These are phyloP conservation scores for Metschnikowia vanudenii DNA, from an alignment of 805 yeast species.

Conservation along the genomic window DNA sequence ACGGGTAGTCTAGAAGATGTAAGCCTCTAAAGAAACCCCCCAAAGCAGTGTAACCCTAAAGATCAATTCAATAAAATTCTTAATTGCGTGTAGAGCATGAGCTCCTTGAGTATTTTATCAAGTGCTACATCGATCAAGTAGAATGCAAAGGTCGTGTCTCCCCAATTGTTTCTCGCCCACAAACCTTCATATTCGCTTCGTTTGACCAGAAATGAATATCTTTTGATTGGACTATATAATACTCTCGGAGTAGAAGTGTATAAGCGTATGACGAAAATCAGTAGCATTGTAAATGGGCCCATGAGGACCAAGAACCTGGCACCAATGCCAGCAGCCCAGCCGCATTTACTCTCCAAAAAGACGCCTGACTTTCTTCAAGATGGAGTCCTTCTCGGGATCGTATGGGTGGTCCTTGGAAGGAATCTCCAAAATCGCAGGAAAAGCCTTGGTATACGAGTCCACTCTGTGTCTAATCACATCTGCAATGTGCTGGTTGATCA, in stretches of 20 bases:
- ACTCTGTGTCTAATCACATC: slow-evolving; percentile 81
- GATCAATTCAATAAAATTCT: too few relatives aligned
- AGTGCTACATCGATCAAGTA: too few relatives aligned
- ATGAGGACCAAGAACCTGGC: too few relatives aligned
- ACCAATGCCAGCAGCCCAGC: too few relatives aligned
- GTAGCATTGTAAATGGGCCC: too few relatives aligned
- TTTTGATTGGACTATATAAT: slow-evolving; percentile 15
- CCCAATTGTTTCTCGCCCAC: too few relatives aligned
- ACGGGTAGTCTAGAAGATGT: slow-evolving; percentile 8
- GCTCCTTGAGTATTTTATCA: too few relatives aligned
- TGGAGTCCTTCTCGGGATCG: slow-evolving; percentile 97
- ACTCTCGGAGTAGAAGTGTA: slow-evolving; percentile 19
- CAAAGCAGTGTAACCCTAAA: too few relatives aligned
- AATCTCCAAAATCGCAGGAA: slow-evolving; percentile 94
- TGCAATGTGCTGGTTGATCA: slow-evolving; percentile 93
- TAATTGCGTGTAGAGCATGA: too few relatives aligned
- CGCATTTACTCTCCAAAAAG: slow-evolving; percentile 85
- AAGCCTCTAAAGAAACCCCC: slow-evolving; percentile 1
- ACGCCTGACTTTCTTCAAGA: slow-evolving; percentile 89
- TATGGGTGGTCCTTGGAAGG: slow-evolving; percentile 99
- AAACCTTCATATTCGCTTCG: background rate
- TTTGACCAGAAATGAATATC: slow-evolving; percentile 2
- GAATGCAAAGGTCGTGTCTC: too few relatives aligned
- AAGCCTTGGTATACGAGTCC: slow-evolving; percentile 83
- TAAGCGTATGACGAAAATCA: background rate